Percentiles rank a stretch among this genome's conserved stretches.
These are phyloP conservation scores for Ochetophila trinervis DNA, from an alignment of 306 rosid species.

Conservation along the genomic window DNA sequence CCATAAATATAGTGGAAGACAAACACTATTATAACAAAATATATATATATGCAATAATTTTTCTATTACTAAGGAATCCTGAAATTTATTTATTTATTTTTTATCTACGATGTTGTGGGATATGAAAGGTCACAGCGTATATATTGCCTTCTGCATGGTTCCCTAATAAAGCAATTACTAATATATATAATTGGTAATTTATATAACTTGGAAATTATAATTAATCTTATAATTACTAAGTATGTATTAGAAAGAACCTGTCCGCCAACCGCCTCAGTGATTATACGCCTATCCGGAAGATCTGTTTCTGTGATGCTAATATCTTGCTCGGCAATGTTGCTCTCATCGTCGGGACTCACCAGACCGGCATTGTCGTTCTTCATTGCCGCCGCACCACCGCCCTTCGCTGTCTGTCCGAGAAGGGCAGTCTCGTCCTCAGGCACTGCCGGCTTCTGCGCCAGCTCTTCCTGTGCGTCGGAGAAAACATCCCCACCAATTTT, in stretches of 20 bases:
- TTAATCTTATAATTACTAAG: no score
- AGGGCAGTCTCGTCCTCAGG: conserved; percentile 46
- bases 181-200: not conserved
- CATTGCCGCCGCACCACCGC: conserved; percentile 40
- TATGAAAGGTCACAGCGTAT: no score
- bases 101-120: no score
- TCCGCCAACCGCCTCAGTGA: conserved; percentile 37
- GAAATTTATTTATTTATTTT: no score
- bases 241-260: conserved; percentile 34
- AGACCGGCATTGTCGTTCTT: conserved; percentile 39
- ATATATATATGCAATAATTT: no score
- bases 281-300: conserved; percentile 24
- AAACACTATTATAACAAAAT: no score
- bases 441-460: conserved; percentile 34
- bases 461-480: conserved; percentile 32
- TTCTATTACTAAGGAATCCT: no score
- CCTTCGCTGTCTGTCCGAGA: conserved; percentile 37
- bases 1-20: no score
- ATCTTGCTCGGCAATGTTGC: not conserved
- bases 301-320: conserved; percentile 25
- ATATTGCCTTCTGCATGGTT: no score
- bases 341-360: conserved; percentile 25
- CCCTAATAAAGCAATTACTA: no score
- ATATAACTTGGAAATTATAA: not conserved
- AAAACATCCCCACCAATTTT: conserved; percentile 44